A percentile compares a stretch with the other conserved stretches of the same genome.
Conservation (phyloP, 1,284 basidiomycete genomes). For the Moniliophthora roreri region DNA sequence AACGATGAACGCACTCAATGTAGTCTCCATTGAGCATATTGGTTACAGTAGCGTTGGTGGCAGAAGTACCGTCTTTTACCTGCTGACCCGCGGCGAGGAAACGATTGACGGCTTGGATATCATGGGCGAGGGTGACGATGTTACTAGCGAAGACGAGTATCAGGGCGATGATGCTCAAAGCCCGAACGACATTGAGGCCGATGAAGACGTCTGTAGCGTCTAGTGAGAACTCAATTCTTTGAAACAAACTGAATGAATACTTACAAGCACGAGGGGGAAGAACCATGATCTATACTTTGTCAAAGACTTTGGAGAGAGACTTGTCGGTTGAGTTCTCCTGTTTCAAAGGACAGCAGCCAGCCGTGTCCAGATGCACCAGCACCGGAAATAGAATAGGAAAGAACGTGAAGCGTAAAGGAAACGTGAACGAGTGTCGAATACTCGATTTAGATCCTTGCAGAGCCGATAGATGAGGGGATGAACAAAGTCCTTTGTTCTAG, state of each 20-base stretch:
- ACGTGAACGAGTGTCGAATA: too few relatives aligned
- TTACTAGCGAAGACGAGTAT: constrained; percentile 80
- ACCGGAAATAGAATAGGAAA: neutral
- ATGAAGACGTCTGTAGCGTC: constrained; percentile 66
- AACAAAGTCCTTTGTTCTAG: too few relatives aligned
- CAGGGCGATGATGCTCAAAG: constrained; percentile 78
- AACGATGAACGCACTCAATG: constrained; percentile 55
- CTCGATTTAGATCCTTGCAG: too few relatives aligned
- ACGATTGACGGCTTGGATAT: constrained; percentile 74
- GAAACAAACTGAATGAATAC: constrained; percentile 12
- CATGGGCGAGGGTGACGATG: constrained; percentile 77
- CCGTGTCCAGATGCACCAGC: constrained; percentile 6
- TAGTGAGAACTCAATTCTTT: constrained; percentile 5
- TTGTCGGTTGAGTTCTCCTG: neutral
- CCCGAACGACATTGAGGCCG: constrained; percentile 75
- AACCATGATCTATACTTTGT: neutral
- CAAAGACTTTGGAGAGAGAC: neutral
- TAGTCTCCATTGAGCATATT: constrained; percentile 67
- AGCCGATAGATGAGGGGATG: too few relatives aligned
- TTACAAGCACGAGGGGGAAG: constrained; percentile 36
- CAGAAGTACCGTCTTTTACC: constrained; percentile 30
- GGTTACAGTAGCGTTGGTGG: constrained; percentile 33
- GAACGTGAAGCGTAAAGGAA: constrained; percentile 1
- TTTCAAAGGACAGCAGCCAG: constrained; percentile 1
- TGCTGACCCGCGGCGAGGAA: constrained; percentile 43